Percentiles rank a stretch among this genome's conserved stretches.
Evolutionary conservation across 2,329 filamentous ascomycete species (phyloP).

Genomic region (Botrytis cinerea): DNA sequence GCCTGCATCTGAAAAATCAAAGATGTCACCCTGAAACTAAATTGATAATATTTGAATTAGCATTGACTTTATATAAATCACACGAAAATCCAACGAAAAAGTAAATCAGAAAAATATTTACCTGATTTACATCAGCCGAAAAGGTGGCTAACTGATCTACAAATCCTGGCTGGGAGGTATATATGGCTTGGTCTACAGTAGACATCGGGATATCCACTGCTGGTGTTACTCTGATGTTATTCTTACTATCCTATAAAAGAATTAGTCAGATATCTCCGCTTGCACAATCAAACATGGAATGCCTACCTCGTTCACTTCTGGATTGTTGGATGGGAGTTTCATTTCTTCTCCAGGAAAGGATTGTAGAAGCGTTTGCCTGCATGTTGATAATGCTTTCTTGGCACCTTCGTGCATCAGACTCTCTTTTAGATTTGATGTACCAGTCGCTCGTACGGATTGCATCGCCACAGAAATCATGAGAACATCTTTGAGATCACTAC

Average conservation of each 20-base stretch:
- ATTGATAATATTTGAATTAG: not conserved
- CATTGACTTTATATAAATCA: not conserved
- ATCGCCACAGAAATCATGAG: slow-evolving; percentile 26
- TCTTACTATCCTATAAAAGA: not conserved
- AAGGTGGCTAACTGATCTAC: not conserved
- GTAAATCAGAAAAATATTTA: not conserved
- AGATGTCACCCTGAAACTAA: slow-evolving; percentile 12
- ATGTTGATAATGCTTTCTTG: slow-evolving; percentile 26
- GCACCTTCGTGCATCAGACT: slow-evolving; percentile 28
- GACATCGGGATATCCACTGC: slow-evolving; percentile 1
- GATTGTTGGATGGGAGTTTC: slow-evolving; percentile 7
- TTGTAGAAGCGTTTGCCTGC: slow-evolving; percentile 21
- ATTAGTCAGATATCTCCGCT: not conserved
- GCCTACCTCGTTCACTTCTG: slow-evolving; percentile 1
- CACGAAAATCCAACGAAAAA: not conserved
- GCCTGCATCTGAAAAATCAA: slow-evolving; percentile 10
- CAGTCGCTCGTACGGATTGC: slow-evolving; percentile 26
- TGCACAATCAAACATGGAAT: not conserved
- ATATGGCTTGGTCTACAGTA: slow-evolving; percentile 5
- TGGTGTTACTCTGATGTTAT: not conserved
- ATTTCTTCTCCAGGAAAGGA: slow-evolving; percentile 5
- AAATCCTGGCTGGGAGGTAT: slow-evolving; percentile 3
- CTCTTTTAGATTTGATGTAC: slow-evolving; percentile 16
- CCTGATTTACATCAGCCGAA: not conserved
- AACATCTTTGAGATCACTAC: slow-evolving; percentile 30